Evolutionary conservation across 108 stramenopile species (phyloP).

Genomic region (Fistulifera pelliculosa): DNA sequence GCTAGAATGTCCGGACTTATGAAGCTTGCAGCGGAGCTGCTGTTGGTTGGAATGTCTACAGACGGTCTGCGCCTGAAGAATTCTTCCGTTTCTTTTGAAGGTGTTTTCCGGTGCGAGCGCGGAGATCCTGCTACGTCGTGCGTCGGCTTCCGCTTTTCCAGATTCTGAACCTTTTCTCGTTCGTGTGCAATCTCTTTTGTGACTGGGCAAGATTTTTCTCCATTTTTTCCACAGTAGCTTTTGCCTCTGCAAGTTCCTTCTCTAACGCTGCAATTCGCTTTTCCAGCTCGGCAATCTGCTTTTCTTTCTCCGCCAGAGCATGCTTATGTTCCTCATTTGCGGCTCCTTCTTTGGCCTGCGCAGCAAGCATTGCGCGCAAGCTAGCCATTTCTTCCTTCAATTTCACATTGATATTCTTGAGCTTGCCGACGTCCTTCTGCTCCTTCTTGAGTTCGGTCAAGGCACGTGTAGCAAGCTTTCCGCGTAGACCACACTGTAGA

Average conservation of each 20-base stretch:
- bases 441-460: slow-evolving; percentile 59
- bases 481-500: slow-evolving; percentile 63
- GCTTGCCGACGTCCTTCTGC: slow-evolving; percentile 81
- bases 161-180: slow-evolving; percentile 19
- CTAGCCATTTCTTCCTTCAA: slow-evolving; percentile 87
- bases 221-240: slow-evolving; percentile 54
- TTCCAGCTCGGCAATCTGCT: slow-evolving; percentile 61
- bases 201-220: slow-evolving; percentile 48
- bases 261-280: slow-evolving; percentile 69
- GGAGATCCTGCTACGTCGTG: no score
- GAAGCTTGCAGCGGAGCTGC: slow-evolving; percentile 11
- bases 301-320: slow-evolving; percentile 54
- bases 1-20: slow-evolving; percentile 68
- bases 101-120: no score
- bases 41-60: background rate
- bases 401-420: slow-evolving; percentile 80
- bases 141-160: no score
- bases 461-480: slow-evolving; percentile 42
- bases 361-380: slow-evolving; percentile 85
- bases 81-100: no score
- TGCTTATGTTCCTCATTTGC: slow-evolving; percentile 44
- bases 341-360: slow-evolving; percentile 64
- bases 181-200: slow-evolving; percentile 20
- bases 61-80: no score
- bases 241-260: slow-evolving; percentile 54